Percentiles rank a stretch among this genome's conserved stretches.
phyloP scores from a whole-genome alignment of 345 rosid species.

The Syzygium jambos region DNA sequence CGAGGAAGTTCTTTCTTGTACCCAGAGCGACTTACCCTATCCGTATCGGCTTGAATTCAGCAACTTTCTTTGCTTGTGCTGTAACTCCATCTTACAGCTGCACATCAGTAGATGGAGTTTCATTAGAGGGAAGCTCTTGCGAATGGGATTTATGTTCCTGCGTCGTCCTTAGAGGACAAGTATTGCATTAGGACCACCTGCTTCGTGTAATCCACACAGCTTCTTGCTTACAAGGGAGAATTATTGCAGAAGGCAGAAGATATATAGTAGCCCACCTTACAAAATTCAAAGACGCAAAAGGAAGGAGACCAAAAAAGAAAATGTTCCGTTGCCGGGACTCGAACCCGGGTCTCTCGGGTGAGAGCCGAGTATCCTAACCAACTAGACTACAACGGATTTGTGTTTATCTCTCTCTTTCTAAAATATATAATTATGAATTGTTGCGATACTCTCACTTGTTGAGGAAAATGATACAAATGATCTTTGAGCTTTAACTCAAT shows the following conservation, averaged over 20 bases:
- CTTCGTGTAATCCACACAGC: background rate
- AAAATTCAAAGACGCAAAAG: background rate
- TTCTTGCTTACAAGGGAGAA: background rate
- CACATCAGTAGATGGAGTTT: background rate
- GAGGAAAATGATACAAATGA: background rate
- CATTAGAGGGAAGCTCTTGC: background rate
- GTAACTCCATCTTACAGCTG: background rate
- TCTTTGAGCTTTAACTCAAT: background rate
- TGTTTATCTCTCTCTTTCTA: accelerated
- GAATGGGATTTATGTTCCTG: background rate
- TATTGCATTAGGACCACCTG: background rate
- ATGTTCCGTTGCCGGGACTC: constrained; percentile 28
- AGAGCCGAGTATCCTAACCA: constrained; percentile 44
- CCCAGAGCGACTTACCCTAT: background rate
- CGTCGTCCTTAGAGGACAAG: background rate
- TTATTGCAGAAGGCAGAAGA: background rate
- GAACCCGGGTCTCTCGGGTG: constrained; percentile 42
- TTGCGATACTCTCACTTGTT: background rate
- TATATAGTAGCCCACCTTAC: background rate
- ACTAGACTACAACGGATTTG: constrained; percentile 36
- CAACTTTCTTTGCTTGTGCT: background rate
- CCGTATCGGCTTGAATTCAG: background rate
- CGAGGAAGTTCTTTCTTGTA: background rate
- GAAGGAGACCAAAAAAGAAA: background rate
- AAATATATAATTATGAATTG: background rate